Percentiles rank a stretch among this genome's conserved stretches.
These are phyloP conservation scores for Leccinum huronense DNA, from an alignment of 1,284 basidiomycete genomes.

Conservation along the genomic window DNA sequence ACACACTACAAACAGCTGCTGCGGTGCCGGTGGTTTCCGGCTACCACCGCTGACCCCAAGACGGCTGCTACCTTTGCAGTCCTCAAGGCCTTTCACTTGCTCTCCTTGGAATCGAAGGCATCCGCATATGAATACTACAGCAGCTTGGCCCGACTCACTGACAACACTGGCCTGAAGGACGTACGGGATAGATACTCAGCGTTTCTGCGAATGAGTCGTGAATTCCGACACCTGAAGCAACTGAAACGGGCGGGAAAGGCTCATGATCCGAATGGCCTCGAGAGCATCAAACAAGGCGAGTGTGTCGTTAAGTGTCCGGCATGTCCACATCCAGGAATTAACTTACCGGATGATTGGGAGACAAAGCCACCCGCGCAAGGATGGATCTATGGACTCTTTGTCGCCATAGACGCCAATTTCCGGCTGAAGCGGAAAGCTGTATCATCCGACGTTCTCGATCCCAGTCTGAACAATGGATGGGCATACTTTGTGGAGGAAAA, in stretches of 20 bases:
- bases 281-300: neutral
- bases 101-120: neutral
- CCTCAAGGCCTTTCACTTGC: conserved; percentile 1
- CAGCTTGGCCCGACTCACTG: neutral
- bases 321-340: neutral
- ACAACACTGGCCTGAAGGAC: neutral
- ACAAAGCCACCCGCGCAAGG: neutral
- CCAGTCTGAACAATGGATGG: conserved; percentile 2
- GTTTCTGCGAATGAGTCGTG: neutral
- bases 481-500: neutral
- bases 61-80: neutral
- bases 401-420: neutral
- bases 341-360: neutral
- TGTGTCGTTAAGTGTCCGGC: neutral
- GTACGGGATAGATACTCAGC: neutral
- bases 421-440: neutral
- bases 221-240: neutral
- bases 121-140: neutral
- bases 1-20: conserved; percentile 7
- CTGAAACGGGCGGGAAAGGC: neutral
- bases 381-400: conserved; percentile 1
- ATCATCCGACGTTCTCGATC: neutral
- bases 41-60: neutral
- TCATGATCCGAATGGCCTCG: no score
- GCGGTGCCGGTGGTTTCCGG: neutral